Evolutionary conservation across 306 rosid species (phyloP).

Genomic region (Cicer arietinum): DNA sequence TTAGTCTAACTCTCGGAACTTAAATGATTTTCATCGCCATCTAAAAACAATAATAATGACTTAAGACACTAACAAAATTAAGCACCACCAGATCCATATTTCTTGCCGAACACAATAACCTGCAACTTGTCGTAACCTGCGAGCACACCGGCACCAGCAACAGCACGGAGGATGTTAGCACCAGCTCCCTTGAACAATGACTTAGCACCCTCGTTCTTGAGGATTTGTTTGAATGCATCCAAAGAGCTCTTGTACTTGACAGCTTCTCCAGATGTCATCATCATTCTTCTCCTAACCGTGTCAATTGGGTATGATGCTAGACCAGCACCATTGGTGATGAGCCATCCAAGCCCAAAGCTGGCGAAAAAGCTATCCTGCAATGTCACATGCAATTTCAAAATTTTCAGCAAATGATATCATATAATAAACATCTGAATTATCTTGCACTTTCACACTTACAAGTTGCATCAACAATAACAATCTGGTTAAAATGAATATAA

Average conservation of each 20-base stretch:
- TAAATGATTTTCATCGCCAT: slow-evolving; percentile 85
- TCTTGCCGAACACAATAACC: slow-evolving; percentile 81
- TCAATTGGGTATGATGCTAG: slow-evolving; percentile 93
- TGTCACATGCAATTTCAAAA: background rate
- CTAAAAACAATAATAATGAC: slow-evolving; percentile 51
- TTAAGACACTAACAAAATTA: slow-evolving; percentile 35
- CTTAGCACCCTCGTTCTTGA: slow-evolving; percentile 88
- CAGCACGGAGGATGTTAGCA: slow-evolving; percentile 88
- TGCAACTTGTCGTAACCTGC: slow-evolving; percentile 92
- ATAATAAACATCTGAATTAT: background rate
- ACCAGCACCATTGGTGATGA: slow-evolving; percentile 91
- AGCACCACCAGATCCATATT: slow-evolving; percentile 83
- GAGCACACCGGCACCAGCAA: slow-evolving; percentile 97
- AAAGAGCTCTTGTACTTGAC: slow-evolving; percentile 86
- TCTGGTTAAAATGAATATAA: background rate
- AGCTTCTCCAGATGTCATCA: slow-evolving; percentile 99
- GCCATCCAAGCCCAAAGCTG: slow-evolving; percentile 92
- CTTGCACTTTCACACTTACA: background rate
- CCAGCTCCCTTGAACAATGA: slow-evolving; percentile 96
- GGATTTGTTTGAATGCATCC: slow-evolving; percentile 75
- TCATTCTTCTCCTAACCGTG: slow-evolving; percentile 97
- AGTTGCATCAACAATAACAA: no score
- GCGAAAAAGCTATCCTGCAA: slow-evolving; percentile 85
- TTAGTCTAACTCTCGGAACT: slow-evolving; percentile 55
- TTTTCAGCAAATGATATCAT: background rate